These are phyloP conservation scores for Leucoagaricus sp. DNA, from an alignment of 1,284 basidiomycete species.

Conservation along the genomic window DNA sequence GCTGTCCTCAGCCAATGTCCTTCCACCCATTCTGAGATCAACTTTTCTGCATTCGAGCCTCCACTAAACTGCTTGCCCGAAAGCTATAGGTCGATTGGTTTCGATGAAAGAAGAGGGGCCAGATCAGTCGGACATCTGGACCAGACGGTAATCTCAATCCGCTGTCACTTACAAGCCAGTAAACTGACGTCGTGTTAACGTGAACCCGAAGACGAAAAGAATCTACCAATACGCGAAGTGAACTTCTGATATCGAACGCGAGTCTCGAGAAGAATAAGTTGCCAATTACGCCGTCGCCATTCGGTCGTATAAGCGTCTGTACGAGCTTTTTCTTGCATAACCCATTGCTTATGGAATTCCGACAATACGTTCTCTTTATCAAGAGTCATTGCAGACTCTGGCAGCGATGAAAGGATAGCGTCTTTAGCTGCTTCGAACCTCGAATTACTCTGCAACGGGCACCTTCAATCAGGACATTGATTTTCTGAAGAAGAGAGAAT, in stretches of 20 bases:
- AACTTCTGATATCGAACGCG: constrained; percentile 51
- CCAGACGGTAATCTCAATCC: too few species aligned
- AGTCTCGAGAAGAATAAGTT: constrained; percentile 52
- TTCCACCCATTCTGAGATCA: too few species aligned
- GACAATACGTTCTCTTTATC: constrained; percentile 67
- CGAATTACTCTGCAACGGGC: constrained; percentile 57
- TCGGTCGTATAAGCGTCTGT: constrained; percentile 60
- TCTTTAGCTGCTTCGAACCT: constrained; percentile 70
- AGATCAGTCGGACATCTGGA: too few species aligned
- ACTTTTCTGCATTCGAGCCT: too few species aligned
- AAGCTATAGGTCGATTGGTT: too few species aligned
- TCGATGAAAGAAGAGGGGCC: too few species aligned
- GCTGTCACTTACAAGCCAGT: too few species aligned
- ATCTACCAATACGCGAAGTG: constrained; percentile 24
- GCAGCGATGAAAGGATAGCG: constrained; percentile 57
- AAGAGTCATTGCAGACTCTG: constrained; percentile 46
- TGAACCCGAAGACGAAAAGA: constrained; percentile 7
- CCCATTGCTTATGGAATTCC: constrained; percentile 71
- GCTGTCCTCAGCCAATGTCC: too few species aligned
- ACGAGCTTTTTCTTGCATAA: constrained; percentile 60
- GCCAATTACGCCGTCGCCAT: constrained; percentile 61
- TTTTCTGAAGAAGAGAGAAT: constrained; percentile 8
- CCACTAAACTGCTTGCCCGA: too few species aligned
- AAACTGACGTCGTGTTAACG: not conserved
- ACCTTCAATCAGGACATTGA: not conserved